Conservation (phyloP, 805 yeast genomes). For the Wickerhamomyces bovis region DNA sequence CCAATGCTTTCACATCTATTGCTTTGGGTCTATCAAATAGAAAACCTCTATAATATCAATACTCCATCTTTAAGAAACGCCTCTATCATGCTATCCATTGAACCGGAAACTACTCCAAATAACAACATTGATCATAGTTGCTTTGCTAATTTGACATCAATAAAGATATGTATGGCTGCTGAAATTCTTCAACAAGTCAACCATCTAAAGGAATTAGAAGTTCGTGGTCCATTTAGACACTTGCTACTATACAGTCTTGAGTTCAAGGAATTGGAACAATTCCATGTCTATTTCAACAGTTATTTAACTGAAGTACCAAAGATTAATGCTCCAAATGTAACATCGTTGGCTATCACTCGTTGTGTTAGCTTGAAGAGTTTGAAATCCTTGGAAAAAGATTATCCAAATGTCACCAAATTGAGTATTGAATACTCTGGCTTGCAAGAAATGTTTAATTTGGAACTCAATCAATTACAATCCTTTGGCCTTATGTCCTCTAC, state of each 20-base stretch:
- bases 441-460: slow-evolving; percentile 1
- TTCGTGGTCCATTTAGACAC: slow-evolving; percentile 14
- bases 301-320: slow-evolving; percentile 5
- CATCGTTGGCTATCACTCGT: slow-evolving; percentile 6
- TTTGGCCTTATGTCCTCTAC: slow-evolving; percentile 11
- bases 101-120: slow-evolving; percentile 5
- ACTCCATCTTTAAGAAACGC: slow-evolving; percentile 5
- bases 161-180: slow-evolving; percentile 13
- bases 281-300: slow-evolving; percentile 12
- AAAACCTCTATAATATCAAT: slow-evolving; percentile 3
- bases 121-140: slow-evolving; percentile 8
- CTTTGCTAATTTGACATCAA: slow-evolving; percentile 4
- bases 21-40: slow-evolving; percentile 11
- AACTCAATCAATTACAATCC: slow-evolving; percentile 1
- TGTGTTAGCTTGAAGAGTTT: slow-evolving; percentile 8
- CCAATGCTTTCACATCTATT: slow-evolving; percentile 8
- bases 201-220: slow-evolving; percentile 6
- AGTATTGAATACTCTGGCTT: slow-evolving; percentile 12
- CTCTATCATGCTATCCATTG: slow-evolving; percentile 15
- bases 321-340: slow-evolving; percentile 8
- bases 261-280: slow-evolving; percentile 3
- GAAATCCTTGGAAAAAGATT: slow-evolving; percentile 1
- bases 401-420: slow-evolving; percentile 7
- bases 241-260: slow-evolving; percentile 1
- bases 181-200: slow-evolving; percentile 8